Conservation (phyloP, 257 asterid species). For the Solanum bulbocastanum region DNA sequence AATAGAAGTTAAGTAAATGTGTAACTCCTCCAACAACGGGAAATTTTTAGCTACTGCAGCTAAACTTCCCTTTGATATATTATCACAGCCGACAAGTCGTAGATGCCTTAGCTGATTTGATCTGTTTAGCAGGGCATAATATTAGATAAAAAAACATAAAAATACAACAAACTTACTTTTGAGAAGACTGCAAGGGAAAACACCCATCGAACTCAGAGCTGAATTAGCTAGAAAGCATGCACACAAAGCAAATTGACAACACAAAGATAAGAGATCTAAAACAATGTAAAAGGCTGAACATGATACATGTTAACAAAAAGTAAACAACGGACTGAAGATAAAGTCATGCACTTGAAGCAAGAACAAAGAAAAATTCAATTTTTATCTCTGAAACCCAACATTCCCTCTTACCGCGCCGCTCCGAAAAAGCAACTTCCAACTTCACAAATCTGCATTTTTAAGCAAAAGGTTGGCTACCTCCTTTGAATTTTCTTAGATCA, state of each 20-base stretch:
- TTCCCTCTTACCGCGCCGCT: not conserved
- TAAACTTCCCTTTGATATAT: slow-evolving; percentile 2
- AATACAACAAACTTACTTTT: not conserved
- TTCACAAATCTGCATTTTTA: not conserved
- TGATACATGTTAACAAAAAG: not conserved
- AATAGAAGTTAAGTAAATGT: slow-evolving; percentile 1
- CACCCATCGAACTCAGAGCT: not conserved
- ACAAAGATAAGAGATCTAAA: not conserved
- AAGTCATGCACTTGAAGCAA: not conserved
- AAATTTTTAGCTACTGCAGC: slow-evolving; percentile 15
- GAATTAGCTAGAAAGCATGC: not conserved
- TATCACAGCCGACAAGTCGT: slow-evolving; percentile 7
- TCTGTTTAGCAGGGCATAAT: slow-evolving; percentile 14
- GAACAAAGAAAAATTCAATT: not conserved
- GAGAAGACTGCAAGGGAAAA: not conserved
- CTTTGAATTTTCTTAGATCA: not conserved
- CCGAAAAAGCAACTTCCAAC: not conserved
- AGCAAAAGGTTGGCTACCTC: not conserved
- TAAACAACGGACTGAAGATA: not conserved
- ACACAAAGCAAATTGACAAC: not conserved
- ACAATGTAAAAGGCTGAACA: not conserved
- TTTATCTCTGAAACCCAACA: not conserved
- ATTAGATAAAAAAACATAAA: not conserved
- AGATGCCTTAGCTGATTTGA: slow-evolving; percentile 29
- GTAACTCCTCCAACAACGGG: slow-evolving; percentile 41